Conservation (phyloP, 2,329 filamentous ascomycete genomes). For the Sarocladium oryzae region DNA sequence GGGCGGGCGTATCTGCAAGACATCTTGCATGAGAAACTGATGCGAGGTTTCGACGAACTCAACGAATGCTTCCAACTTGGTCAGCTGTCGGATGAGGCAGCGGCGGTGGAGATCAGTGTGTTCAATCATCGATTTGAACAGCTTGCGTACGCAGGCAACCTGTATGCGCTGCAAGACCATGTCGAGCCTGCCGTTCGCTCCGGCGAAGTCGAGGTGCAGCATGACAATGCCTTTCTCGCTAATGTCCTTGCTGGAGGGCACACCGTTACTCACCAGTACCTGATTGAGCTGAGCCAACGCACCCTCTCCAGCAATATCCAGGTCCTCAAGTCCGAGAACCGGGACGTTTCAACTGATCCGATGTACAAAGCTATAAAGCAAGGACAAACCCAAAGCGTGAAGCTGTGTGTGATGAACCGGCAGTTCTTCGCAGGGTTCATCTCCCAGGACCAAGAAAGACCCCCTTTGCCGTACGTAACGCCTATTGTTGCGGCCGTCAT, state of each 20-base stretch:
- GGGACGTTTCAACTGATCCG: slow-evolving; percentile 22
- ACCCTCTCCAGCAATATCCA: slow-evolving; percentile 13
- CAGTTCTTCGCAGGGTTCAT: neutral
- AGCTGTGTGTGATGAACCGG: neutral
- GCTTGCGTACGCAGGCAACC: slow-evolving; percentile 18
- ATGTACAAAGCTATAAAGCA: slow-evolving; percentile 23
- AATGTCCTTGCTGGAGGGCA: slow-evolving; percentile 19
- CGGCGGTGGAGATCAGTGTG: slow-evolving; percentile 13
- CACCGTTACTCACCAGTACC: slow-evolving; percentile 21
- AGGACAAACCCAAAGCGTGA: slow-evolving; percentile 16
- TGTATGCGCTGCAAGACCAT: slow-evolving; percentile 18
- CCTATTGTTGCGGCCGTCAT: slow-evolving; percentile 22
- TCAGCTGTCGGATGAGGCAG: slow-evolving; percentile 15
- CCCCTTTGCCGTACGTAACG: slow-evolving; percentile 12
- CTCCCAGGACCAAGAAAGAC: neutral
- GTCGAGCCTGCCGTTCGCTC: slow-evolving; percentile 23
- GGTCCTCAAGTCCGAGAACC: slow-evolving; percentile 12
- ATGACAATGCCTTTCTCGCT: slow-evolving; percentile 17
- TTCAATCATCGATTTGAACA: slow-evolving; percentile 18
- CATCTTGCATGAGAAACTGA: slow-evolving; percentile 20
- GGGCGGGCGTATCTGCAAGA: slow-evolving; percentile 20
- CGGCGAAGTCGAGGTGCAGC: slow-evolving; percentile 19
- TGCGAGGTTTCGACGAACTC: slow-evolving; percentile 20
- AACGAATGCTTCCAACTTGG: slow-evolving; percentile 22
- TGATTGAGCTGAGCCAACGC: slow-evolving; percentile 20